Evolutionary conservation across 2,329 filamentous ascomycete species (phyloP).

Genomic region (Penicillium fuscoglaucum): DNA sequence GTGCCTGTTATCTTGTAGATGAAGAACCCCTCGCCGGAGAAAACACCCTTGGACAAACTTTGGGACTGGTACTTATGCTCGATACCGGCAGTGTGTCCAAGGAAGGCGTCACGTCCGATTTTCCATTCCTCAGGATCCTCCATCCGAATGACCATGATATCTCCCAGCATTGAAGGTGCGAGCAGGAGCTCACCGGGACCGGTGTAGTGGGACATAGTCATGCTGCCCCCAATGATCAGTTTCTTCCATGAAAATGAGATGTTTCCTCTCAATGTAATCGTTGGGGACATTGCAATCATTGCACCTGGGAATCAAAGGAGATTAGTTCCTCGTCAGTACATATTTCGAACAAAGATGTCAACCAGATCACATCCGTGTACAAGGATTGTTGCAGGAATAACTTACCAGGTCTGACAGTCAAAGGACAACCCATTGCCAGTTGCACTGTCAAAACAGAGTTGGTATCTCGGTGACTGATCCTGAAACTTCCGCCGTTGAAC

Average conservation of each 20-base stretch:
- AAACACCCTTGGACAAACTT: slow-evolving; percentile 83
- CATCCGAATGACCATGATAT: slow-evolving; percentile 78
- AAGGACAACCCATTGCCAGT: slow-evolving; percentile 81
- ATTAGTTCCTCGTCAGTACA: not conserved
- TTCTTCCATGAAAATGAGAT: slow-evolving; percentile 91
- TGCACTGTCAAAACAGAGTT: slow-evolving; percentile 90
- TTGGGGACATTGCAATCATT: slow-evolving; percentile 94
- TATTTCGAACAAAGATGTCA: not conserved
- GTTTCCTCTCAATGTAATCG: slow-evolving; percentile 77
- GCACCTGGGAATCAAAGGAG: slow-evolving; percentile 50
- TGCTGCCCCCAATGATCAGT: slow-evolving; percentile 76
- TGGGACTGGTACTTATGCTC: slow-evolving; percentile 86
- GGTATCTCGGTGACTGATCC: slow-evolving; percentile 86
- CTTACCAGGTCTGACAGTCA: slow-evolving; percentile 73
- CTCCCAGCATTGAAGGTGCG: slow-evolving; percentile 76
- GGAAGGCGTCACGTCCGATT: slow-evolving; percentile 81
- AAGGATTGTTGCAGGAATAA: no score
- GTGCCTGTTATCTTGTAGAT: slow-evolving; percentile 81
- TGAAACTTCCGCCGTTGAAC: slow-evolving; percentile 93
- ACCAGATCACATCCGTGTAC: no score
- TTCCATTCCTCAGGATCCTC: slow-evolving; percentile 69
- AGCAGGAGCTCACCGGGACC: slow-evolving; percentile 89
- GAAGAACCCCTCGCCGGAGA: slow-evolving; percentile 88
- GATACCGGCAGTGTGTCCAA: slow-evolving; percentile 84
- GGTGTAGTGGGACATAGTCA: slow-evolving; percentile 76